Evolutionary conservation across 352 stramenopile species (phyloP), one percentile per base, ranked within the genome.

Genomic region (Phytophthora kernoviae): DNA sequence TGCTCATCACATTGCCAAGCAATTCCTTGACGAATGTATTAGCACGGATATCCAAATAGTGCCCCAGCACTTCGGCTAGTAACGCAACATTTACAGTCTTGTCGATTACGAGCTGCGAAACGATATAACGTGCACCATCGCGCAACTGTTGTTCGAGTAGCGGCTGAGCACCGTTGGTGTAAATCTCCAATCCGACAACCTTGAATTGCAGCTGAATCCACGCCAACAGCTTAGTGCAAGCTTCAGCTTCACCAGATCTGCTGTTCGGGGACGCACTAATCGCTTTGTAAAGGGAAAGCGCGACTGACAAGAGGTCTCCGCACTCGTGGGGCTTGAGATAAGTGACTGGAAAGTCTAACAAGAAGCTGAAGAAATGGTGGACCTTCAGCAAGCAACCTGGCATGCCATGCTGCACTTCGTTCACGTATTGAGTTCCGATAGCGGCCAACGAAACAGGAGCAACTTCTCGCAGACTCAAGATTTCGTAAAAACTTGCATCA

Each of bases 401-500:
- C 14, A 49, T 54, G 7, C 17, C 49, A 32, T 36, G 30, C 7
- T 70, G 39, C 24, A 58, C 45, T 63, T 70, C 54, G 30, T 58
- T 32, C 30, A 68, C 49, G 42, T 54, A 73, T 15, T 67, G 36
- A 6, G 65, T 33, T 7, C 43, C 51, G 20, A 81, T 52, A 6
- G 55, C n/a, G 10, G 56, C 62, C 18, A 92, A 60, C 9, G 85
- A 76, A 8, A 33, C 21, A 0, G 83, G 52, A 0, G 79, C 79
- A 36, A 84, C 68, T 1, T 56, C 42, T 10, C 71, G 73, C 51
- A 94, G 62, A 20, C 59, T 66, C 17, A 41, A 27, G 42, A 96
- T 93, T 42, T 96, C 87, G 65, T 93, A 96, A 56, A 96, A 94
- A 3, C 68, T 79, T 10, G 87, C 87, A 51, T 94, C 87, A 36